These are phyloP conservation scores for Hypomyces rosellus DNA, from an alignment of 2,329 filamentous ascomycete species.

Conservation along the genomic window DNA sequence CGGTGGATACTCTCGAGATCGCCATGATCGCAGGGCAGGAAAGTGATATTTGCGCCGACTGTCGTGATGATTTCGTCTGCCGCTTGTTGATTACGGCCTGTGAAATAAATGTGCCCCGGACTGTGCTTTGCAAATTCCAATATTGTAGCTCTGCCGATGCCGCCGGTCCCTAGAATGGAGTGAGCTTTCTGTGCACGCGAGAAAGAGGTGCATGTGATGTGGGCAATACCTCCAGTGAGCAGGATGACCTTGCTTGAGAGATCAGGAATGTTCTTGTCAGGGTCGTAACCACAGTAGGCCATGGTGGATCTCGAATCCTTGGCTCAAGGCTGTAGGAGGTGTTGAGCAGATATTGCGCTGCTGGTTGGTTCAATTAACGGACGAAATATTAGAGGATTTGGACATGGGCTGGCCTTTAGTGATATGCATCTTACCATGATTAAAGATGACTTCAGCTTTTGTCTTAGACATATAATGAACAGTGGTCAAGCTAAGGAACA, in stretches of 20 bases:
- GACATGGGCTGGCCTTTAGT: too few species aligned
- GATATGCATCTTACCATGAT: too few species aligned
- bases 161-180: constrained; percentile 26
- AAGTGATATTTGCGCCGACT: constrained; percentile 29
- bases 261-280: constrained; percentile 37
- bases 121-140: constrained; percentile 31
- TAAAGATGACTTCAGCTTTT: too few species aligned
- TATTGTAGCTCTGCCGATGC: constrained; percentile 22
- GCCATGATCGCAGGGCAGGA: constrained; percentile 1
- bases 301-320: too few species aligned
- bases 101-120: constrained; percentile 49
- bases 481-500: too few species aligned
- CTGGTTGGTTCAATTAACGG: too few species aligned
- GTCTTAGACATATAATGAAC: too few species aligned
- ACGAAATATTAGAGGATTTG: too few species aligned
- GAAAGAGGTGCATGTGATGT: background rate
- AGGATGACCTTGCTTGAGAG: constrained; percentile 44
- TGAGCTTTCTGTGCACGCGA: background rate
- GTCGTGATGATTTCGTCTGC: constrained; percentile 36
- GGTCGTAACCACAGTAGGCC: constrained; percentile 11
- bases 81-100: constrained; percentile 40
- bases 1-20: background rate
- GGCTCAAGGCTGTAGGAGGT: too few species aligned
- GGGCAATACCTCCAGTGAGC: constrained; percentile 40
- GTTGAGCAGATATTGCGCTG: too few species aligned